phyloP scores from a whole-genome alignment of 441 rosid genomes.

The Gossypium schwendimanii region DNA sequence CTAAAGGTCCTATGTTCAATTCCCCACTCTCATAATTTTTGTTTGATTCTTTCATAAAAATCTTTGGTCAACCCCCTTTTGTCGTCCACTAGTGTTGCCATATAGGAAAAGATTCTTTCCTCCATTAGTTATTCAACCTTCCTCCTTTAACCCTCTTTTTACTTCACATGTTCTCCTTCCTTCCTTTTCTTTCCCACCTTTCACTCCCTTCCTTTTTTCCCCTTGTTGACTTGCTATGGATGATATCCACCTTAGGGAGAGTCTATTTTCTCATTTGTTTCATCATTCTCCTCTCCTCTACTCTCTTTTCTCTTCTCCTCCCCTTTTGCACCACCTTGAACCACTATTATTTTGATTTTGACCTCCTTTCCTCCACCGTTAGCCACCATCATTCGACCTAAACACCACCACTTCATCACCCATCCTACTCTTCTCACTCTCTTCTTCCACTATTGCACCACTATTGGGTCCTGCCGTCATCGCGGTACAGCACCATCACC shows the following conservation, averaged over 20 bases:
- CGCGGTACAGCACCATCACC: neutral
- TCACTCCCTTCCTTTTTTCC: neutral
- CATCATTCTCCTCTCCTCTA: neutral
- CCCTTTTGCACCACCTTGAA: neutral
- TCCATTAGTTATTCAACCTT: neutral
- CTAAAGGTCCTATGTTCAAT: neutral
- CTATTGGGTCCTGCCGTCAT: rapidly evolving
- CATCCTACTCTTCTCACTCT: neutral
- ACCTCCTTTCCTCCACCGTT: neutral
- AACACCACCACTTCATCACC: neutral
- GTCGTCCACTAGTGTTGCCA: neutral
- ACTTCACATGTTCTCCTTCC: neutral
- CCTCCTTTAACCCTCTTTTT: neutral
- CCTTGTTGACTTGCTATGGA: neutral
- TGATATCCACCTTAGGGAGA: neutral
- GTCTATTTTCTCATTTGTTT: neutral
- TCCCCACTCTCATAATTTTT: neutral
- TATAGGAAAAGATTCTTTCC: neutral
- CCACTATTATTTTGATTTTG: neutral
- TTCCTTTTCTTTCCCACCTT: neutral
- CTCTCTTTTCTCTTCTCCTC: neutral
- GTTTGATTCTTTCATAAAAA: too few species aligned
- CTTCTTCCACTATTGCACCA: neutral
- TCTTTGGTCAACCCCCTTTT: neutral
- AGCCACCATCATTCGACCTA: neutral